Percentiles rank a stretch among this genome's conserved stretches.
These are phyloP conservation scores for Vararia minispora DNA, from an alignment of 768 basidiomycete genomes.

Conservation along the genomic window DNA sequence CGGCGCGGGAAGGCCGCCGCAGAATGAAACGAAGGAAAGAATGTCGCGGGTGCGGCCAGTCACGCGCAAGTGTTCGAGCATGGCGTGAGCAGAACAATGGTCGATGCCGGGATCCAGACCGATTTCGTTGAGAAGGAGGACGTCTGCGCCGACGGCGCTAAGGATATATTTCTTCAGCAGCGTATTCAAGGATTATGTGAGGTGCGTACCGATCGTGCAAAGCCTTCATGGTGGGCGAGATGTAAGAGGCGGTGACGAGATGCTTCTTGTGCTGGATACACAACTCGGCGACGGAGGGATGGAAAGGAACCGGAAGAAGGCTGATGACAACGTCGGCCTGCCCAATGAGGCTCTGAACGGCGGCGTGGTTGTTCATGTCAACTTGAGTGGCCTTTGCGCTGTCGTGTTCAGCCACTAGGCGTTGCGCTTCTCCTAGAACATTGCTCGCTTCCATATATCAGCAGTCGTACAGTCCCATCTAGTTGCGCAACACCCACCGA, in stretches of 20 bases:
- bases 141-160: slow-evolving; percentile 50
- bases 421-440: slow-evolving; percentile 43
- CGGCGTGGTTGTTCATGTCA: slow-evolving; percentile 41
- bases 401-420: slow-evolving; percentile 30
- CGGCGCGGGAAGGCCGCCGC: slow-evolving; percentile 84
- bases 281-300: slow-evolving; percentile 55
- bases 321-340: slow-evolving; percentile 77
- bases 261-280: slow-evolving; percentile 65
- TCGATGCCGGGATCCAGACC: slow-evolving; percentile 86
- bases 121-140: slow-evolving; percentile 82
- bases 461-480: neutral
- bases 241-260: slow-evolving; percentile 87
- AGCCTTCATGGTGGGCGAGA: slow-evolving; percentile 62
- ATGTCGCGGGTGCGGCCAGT: slow-evolving; percentile 49
- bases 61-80: slow-evolving; percentile 41
- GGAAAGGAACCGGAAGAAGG: slow-evolving; percentile 69
- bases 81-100: slow-evolving; percentile 73
- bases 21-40: slow-evolving; percentile 78
- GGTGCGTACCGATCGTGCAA: slow-evolving; percentile 46
- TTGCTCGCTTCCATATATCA: slow-evolving; percentile 52
- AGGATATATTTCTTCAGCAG: neutral
- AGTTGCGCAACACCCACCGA: slow-evolving; percentile 44
- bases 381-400: slow-evolving; percentile 48
- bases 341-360: slow-evolving; percentile 40
- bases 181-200: neutral